Conservation (phyloP, 2,329 filamentous ascomycete species). For the Ceratocystis cubensis region DNA sequence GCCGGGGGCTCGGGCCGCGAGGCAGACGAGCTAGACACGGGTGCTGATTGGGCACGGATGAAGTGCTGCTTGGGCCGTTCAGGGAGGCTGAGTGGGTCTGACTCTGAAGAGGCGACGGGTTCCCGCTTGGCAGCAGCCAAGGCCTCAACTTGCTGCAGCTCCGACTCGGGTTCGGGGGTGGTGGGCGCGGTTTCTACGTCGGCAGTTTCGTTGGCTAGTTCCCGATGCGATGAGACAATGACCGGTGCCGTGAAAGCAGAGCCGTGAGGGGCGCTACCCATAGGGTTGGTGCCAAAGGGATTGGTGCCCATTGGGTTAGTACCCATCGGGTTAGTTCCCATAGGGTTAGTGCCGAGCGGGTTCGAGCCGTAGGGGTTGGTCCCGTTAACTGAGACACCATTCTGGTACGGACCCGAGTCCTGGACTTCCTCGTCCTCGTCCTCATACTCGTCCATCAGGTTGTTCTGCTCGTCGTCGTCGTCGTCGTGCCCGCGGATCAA, state of each 20-base stretch:
- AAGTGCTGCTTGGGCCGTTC: slow-evolving; percentile 1
- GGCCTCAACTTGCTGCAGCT: neutral
- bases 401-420: slow-evolving; percentile 12
- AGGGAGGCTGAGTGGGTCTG: neutral
- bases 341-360: slow-evolving; percentile 5
- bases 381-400: slow-evolving; percentile 15
- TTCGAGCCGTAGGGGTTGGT: neutral
- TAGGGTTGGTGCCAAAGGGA: slow-evolving; percentile 5
- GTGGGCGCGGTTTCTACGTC: slow-evolving; percentile 19
- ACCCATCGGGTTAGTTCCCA: neutral
- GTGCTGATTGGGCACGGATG: neutral
- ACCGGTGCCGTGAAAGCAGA: neutral
- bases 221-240: neutral
- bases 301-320: slow-evolving; percentile 2
- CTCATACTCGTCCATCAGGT: slow-evolving; percentile 14
- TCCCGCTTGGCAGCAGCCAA: neutral
- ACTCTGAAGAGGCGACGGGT: neutral
- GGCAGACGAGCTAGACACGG: neutral
- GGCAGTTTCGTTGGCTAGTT: slow-evolving; percentile 10
- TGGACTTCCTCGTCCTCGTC: slow-evolving; percentile 15
- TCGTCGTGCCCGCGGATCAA: neutral
- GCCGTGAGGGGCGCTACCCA: neutral
- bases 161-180: slow-evolving; percentile 17
- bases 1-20: neutral
- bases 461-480: slow-evolving; percentile 5